These are phyloP conservation scores for Rhodomyrtus tomentosa DNA, from an alignment of 345 rosid species.

Conservation along the genomic window DNA sequence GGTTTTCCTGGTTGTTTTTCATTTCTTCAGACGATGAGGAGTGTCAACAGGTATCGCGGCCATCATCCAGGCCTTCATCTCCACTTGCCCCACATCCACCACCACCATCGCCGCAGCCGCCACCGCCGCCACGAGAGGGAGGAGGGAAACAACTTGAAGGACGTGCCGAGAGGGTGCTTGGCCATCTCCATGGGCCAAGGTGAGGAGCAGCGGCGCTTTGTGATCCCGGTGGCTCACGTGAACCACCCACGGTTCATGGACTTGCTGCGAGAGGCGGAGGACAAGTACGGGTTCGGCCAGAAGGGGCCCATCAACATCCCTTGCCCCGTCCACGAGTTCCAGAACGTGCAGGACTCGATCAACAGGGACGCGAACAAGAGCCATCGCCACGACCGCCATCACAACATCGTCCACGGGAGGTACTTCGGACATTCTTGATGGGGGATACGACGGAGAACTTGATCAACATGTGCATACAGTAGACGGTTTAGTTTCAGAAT, in stretches of 20 bases:
- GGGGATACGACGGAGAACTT: neutral
- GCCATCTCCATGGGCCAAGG: slow-evolving; percentile 68
- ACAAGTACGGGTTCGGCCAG: slow-evolving; percentile 62
- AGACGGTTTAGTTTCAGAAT: neutral
- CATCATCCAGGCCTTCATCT: slow-evolving; percentile 2
- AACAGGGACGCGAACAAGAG: slow-evolving; percentile 30
- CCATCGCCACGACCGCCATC: slow-evolving; percentile 18
- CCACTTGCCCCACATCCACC: slow-evolving; percentile 33
- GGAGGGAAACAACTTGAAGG: slow-evolving; percentile 2
- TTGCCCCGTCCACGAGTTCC: slow-evolving; percentile 67
- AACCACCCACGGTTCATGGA: slow-evolving; percentile 66
- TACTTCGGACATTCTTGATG: slow-evolving; percentile 34
- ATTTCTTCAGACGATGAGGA: neutral
- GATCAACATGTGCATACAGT: neutral
- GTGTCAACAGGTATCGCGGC: slow-evolving; percentile 9
- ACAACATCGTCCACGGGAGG: slow-evolving; percentile 12
- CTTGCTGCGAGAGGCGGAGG: slow-evolving; percentile 60
- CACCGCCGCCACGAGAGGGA: slow-evolving; percentile 12
- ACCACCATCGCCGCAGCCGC: too few species aligned
- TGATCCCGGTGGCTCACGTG: slow-evolving; percentile 62
- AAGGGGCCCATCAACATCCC: slow-evolving; percentile 69
- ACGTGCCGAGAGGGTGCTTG: slow-evolving; percentile 56
- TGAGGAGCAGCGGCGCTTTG: slow-evolving; percentile 55
- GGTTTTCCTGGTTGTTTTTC: neutral
- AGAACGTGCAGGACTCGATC: slow-evolving; percentile 49